These are phyloP conservation scores for Capsicum chinense DNA, from an alignment of 257 asterid genomes.

Conservation along the genomic window DNA sequence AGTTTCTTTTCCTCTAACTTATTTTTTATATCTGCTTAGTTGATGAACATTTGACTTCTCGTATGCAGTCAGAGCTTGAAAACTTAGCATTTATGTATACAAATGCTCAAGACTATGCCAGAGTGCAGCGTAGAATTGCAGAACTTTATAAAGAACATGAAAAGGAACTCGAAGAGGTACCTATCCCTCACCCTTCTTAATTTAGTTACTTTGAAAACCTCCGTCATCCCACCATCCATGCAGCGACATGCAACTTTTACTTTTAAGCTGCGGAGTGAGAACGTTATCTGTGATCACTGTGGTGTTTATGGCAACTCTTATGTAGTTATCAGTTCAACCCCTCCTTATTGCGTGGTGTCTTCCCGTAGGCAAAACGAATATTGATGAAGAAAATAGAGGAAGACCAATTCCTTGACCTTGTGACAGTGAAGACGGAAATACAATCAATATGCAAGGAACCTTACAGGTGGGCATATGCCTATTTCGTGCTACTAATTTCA, in stretches of 20 bases:
- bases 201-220: not conserved
- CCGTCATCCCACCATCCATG: not conserved
- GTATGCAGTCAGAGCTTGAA: slow-evolving; percentile 89
- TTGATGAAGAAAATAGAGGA: slow-evolving; percentile 77
- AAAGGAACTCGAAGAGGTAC: slow-evolving; percentile 84
- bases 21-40: slow-evolving; percentile 8
- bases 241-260: not conserved
- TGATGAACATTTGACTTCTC: slow-evolving; percentile 14
- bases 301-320: not conserved
- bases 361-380: slow-evolving; percentile 68
- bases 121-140: slow-evolving; percentile 71
- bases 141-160: slow-evolving; percentile 82
- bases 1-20: not conserved
- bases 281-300: not conserved
- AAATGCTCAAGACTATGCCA: slow-evolving; percentile 78
- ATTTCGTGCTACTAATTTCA: slow-evolving; percentile 23
- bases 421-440: slow-evolving; percentile 75
- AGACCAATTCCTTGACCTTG: slow-evolving; percentile 85
- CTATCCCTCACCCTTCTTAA: not conserved
- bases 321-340: slow-evolving; percentile 17
- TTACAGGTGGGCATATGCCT: slow-evolving; percentile 60
- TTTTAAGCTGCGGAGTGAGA: not conserved
- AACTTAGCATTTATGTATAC: slow-evolving; percentile 88
- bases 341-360: slow-evolving; percentile 27
- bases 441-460: slow-evolving; percentile 86